Evolutionary conservation across 164 flowering plant genomes (phyloP).

Genomic region (Hamamelis virginiana): DNA sequence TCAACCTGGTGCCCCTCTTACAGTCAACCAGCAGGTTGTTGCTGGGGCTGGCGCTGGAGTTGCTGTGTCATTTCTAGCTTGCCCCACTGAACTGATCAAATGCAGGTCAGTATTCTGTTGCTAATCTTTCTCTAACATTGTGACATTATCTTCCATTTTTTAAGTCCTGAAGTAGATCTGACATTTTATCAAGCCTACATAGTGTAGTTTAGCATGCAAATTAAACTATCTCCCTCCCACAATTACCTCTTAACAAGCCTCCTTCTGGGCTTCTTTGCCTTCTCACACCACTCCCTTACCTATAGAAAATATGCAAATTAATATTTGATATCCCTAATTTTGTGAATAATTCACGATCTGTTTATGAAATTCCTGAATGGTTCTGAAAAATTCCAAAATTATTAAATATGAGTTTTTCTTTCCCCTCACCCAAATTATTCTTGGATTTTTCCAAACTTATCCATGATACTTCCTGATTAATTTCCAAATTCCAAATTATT

Average conservation of each 20-base stretch:
- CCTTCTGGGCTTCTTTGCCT: too few relatives aligned
- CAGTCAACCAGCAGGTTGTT: slow-evolving; percentile 71
- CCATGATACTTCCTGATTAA: too few relatives aligned
- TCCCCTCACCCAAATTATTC: too few relatives aligned
- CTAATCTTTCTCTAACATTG: background rate
- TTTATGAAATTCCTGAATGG: background rate
- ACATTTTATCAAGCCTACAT: too few relatives aligned
- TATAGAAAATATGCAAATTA: background rate
- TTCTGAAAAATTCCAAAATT: background rate
- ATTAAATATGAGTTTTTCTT: background rate
- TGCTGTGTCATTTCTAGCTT: slow-evolving; percentile 91
- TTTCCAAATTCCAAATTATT: too few relatives aligned
- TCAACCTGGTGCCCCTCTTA: slow-evolving; percentile 71
- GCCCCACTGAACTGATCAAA: slow-evolving; percentile 94
- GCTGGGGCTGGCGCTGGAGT: slow-evolving; percentile 95
- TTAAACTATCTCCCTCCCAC: too few relatives aligned
- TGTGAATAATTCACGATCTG: background rate
- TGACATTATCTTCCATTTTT: background rate
- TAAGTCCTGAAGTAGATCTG: background rate
- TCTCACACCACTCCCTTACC: too few relatives aligned
- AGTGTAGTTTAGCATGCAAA: too few relatives aligned
- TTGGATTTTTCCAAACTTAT: too few relatives aligned
- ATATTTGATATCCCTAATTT: background rate
- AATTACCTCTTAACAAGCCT: too few relatives aligned
- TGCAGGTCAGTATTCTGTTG: slow-evolving; percentile 64